A percentile compares a stretch with the other conserved stretches of the same genome.
Evolutionary conservation across 2,329 filamentous ascomycete species (phyloP).

Genomic region (Amylocarpus encephaloides): DNA sequence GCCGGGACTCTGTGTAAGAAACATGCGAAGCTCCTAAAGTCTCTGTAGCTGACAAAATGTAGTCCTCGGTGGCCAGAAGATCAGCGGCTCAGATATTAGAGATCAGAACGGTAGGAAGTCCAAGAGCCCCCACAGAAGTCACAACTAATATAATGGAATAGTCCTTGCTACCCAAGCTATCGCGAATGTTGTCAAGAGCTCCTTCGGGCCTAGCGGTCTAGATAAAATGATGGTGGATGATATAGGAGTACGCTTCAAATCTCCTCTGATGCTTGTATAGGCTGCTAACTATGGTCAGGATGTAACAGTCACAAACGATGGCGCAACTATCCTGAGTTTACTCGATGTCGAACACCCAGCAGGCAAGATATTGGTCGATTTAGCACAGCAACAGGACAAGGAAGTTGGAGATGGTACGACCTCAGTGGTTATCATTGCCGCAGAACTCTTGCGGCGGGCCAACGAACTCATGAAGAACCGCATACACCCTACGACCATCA

Average conservation of each 20-base stretch:
- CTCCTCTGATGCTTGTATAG: slow-evolving; percentile 1
- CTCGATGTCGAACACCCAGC: slow-evolving; percentile 97
- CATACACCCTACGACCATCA: slow-evolving; percentile 99
- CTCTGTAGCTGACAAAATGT: slow-evolving; percentile 28
- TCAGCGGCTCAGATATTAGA: slow-evolving; percentile 91
- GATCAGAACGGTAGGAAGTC: slow-evolving; percentile 77
- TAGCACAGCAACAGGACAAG: slow-evolving; percentile 98
- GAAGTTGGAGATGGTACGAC: slow-evolving; percentile 98
- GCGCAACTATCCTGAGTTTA: slow-evolving; percentile 90
- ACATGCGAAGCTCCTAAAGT: neutral
- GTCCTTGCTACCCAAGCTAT: slow-evolving; percentile 95
- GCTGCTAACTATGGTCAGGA: slow-evolving; percentile 49
- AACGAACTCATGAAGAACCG: slow-evolving; percentile 99
- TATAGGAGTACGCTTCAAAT: slow-evolving; percentile 65
- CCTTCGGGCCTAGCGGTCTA: slow-evolving; percentile 91
- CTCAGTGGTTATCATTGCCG: slow-evolving; percentile 93
- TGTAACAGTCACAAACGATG: slow-evolving; percentile 98
- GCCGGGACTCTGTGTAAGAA: slow-evolving; percentile 77
- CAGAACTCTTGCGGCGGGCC: slow-evolving; percentile 84
- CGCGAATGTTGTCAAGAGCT: slow-evolving; percentile 97
- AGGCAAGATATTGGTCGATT: slow-evolving; percentile 94
- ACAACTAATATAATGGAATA: slow-evolving; percentile 33
- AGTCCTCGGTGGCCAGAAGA: slow-evolving; percentile 94
- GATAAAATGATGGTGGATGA: slow-evolving; percentile 99
- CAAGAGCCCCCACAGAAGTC: slow-evolving; percentile 1